Base-by-base conservation (phyloP, 2,329 filamentous ascomycete species). In the Lachnellula willkommii region DNA sequence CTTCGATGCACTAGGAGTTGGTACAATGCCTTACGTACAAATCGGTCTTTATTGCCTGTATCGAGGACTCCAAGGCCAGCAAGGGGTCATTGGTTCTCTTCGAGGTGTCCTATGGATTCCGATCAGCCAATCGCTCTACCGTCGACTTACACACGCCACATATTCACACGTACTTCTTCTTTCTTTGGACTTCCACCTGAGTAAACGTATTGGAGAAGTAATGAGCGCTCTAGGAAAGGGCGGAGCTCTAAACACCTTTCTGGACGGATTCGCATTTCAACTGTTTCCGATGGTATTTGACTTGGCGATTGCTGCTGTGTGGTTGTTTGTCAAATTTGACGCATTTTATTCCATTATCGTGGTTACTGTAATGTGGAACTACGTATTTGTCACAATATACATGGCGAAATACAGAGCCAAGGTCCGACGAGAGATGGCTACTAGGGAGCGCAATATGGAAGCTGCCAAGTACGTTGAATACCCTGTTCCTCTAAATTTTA, bases 331-430 rank as follows among this genome's bases (percentile, higher is more conserved):
- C 6, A 39, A 36, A n/a, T 57, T 57, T 51, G 55, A 53, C 35
- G 55, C 55, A 5, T 53, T 57, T 37, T 57, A 57, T 37, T 50
- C 55, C 6, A 45, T 57, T n/a, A 57, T 57, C 42, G 45, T 57
- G 4, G 17, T 53, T n/a, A 36, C 36, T 28, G 51, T 57, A 2
- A 57, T 57, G 55, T 57, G 55, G 55, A 53, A 32, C 47, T 57
- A 57, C 22, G 26, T 57, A 12, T 57, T 39, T 53, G 39, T 53
- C 15, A 57, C 55, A 12, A 57, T 57, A 22, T 57, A 57, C 37
- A 57, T 57, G 55, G 55, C 55, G 9, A 50, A 53, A 35, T 57
- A 50, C 14, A 5, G 50, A 17, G 55, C 14, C 11, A 53, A 47
- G 26, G 50, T 46, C 15, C 24, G 55, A 14, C 7, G 55, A 46